Conservation (phyloP, 2,329 filamentous ascomycete species). For the Botrytis aclada region DNA sequence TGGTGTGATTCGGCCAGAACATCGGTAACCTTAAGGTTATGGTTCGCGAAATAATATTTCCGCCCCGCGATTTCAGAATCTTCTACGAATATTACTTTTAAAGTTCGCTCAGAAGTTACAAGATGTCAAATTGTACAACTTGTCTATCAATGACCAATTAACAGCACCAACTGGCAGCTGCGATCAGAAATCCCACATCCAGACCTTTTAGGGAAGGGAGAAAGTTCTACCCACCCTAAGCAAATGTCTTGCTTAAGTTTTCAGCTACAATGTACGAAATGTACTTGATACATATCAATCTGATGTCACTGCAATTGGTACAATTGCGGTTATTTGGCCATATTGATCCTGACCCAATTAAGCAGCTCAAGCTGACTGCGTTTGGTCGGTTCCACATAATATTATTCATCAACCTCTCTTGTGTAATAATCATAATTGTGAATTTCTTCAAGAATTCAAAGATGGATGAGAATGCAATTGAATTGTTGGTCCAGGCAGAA, state of each 20-base stretch:
- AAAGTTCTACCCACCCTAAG: neutral
- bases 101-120: neutral
- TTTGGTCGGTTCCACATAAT: neutral
- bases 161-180: neutral
- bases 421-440: neutral
- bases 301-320: neutral
- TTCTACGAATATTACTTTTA: neutral
- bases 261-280: neutral
- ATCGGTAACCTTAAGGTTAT: neutral
- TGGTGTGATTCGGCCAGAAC: neutral
- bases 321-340: neutral
- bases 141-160: neutral
- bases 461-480: neutral
- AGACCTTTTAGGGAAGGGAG: neutral
- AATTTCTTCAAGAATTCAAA: neutral
- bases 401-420: neutral
- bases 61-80: neutral
- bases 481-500: neutral
- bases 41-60: constrained; percentile 5
- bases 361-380: neutral
- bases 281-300: neutral
- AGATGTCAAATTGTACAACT: too few species aligned
- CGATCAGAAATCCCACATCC: neutral
- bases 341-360: neutral
- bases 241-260: neutral